Evolutionary conservation across 257 asterid genomes (phyloP), one percentile per base, ranked within the genome.

Genomic region (Solanum sitiens): DNA sequence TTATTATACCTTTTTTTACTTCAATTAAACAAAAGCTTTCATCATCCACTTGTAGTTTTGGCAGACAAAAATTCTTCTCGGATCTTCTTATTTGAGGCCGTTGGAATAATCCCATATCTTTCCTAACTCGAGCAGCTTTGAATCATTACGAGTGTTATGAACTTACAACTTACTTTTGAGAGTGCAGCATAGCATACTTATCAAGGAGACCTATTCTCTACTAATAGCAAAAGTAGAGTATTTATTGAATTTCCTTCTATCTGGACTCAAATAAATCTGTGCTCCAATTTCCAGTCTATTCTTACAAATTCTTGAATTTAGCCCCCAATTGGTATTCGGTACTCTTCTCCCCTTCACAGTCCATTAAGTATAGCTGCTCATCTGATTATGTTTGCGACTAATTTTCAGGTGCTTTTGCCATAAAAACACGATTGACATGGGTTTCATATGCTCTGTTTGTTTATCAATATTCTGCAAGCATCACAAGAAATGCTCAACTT

Each of bases 391-490:
- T 83, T 25, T 56, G 42, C 56, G 21, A 23, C 80, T 63, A 76
- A 85, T 87, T 53, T 91, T 88, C 93, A 96, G 98, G 92, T 96
- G 99, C 89, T 96, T 96, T 92, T 96, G 98, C 96, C 99, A 96
- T 95, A 96, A 96, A 87, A 94, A 88, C 88, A 96, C 99, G 59
- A 96, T 95, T 14, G 98, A 95, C 88, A 94, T 94, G 98, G 99
- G 98, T 89, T 96, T 89, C 90, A 96, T 96, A 88, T 96, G 99
- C 89, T 96, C 98, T 2, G 99, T 96, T 89, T 96, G 98, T 89
- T 88, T 96, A 87, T 96, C 99, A 16, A 96, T 95, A 85, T 96
- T 96, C 94, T 96, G 99, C 93, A 90, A 92, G 94, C 95, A 93
- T 93, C 98, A 94, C 90, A 94, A 94, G 92, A 93, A 93, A 87